These are phyloP conservation scores for Colletotrichum theobromicola DNA, from an alignment of 2,329 filamentous ascomycete genomes.

Conservation along the genomic window DNA sequence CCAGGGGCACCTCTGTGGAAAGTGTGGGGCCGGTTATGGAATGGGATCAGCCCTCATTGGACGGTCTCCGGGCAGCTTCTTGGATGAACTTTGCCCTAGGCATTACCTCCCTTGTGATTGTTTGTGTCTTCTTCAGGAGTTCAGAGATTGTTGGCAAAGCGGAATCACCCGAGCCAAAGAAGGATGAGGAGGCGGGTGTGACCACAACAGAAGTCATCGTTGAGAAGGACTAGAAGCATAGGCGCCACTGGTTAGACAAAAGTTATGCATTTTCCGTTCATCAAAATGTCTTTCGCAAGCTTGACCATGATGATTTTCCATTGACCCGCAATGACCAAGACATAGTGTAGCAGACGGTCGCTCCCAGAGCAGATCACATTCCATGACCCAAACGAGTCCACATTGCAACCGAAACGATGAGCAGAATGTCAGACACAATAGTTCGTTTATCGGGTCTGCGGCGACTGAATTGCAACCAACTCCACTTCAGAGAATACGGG, in stretches of 20 bases:
- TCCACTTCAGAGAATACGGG: not conserved
- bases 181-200: constrained; percentile 22
- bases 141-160: constrained; percentile 57
- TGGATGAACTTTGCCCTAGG: constrained; percentile 60
- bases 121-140: constrained; percentile 53
- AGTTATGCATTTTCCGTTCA: not conserved
- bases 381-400: not conserved
- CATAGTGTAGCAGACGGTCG: not conserved
- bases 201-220: not conserved
- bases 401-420: not conserved
- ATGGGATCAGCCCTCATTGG: constrained; percentile 52
- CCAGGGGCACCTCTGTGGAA: constrained; percentile 48
- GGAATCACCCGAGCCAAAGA: not conserved
- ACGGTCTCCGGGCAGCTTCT: constrained; percentile 52
- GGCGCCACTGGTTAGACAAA: not conserved
- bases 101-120: constrained; percentile 45
- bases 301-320: not conserved
- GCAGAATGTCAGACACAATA: not conserved
- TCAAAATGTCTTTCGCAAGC: not conserved
- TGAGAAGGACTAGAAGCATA: not conserved
- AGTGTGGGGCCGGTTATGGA: constrained; percentile 44
- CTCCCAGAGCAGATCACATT: not conserved
- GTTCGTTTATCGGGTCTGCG: not conserved
- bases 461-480: not conserved
- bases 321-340: not conserved